Conservation (phyloP, 2,329 filamentous ascomycete genomes). For the Colletotrichum sp. region DNA sequence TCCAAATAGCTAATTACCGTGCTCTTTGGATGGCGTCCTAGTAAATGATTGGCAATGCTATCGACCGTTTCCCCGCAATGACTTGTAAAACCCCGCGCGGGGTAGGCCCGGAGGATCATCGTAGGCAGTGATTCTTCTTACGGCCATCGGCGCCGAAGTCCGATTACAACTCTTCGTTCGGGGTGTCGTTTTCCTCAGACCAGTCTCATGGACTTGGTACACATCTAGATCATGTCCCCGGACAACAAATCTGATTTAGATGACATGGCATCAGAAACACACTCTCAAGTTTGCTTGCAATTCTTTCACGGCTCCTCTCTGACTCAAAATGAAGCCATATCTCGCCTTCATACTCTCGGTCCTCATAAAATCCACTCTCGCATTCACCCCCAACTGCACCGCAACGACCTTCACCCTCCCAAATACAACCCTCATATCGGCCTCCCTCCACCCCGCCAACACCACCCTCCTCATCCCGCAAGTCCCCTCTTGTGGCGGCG, state of each 20-base stretch:
- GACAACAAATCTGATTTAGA: neutral
- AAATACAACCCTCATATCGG: neutral
- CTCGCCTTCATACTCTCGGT: rapidly evolving
- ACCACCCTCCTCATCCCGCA: neutral
- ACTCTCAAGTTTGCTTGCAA: neutral
- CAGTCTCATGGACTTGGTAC: neutral
- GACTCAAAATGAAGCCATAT: neutral
- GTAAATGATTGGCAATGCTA: neutral
- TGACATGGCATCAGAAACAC: neutral
- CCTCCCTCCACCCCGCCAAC: neutral
- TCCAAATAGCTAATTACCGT: too few relatives aligned
- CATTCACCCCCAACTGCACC: neutral
- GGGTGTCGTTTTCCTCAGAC: neutral
- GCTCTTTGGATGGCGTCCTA: neutral
- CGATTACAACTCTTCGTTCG: neutral
- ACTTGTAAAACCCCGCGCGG: neutral
- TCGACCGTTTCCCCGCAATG: neutral
- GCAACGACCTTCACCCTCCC: neutral
- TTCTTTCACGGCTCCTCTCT: neutral
- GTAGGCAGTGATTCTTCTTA: rapidly evolving
- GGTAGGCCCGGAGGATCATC: neutral
- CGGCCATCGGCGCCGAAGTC: neutral
- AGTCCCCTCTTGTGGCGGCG: neutral
- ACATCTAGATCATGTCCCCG: neutral
- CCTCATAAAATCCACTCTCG: rapidly evolving